Conservation (phyloP, 2,329 filamentous ascomycete genomes). For the Chaetoscypha palmicola region DNA sequence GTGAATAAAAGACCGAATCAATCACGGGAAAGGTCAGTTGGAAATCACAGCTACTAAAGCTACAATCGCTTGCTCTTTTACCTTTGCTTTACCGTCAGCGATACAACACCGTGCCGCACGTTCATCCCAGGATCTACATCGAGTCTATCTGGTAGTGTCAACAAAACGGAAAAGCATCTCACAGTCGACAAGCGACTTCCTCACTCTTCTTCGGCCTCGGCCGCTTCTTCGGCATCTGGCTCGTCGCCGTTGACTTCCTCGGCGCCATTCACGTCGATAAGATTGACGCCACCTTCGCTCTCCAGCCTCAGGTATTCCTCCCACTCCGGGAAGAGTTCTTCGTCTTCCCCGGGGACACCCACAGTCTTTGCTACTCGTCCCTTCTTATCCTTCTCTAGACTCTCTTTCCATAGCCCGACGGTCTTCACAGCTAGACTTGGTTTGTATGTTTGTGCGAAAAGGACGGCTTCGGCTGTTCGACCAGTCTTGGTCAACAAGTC, state of each 20-base stretch:
- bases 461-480: constrained; percentile 74
- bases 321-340: constrained; percentile 94
- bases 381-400: constrained; percentile 78
- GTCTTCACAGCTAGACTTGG: constrained; percentile 65
- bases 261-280: constrained; percentile 27
- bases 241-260: constrained; percentile 18
- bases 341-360: constrained; percentile 73
- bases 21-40: no score
- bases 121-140: no score
- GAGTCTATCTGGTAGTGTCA: no score
- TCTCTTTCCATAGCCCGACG: constrained; percentile 74
- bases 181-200: no score
- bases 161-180: no score
- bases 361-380: constrained; percentile 76
- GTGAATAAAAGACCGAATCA: no score
- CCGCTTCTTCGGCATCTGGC: constrained; percentile 20
- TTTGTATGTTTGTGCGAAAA: constrained; percentile 95
- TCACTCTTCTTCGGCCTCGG: constrained; percentile 13
- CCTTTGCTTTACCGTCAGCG: no score
- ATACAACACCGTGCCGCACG: no score
- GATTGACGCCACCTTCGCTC: constrained; percentile 48
- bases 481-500: constrained; percentile 73
- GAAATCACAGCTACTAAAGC: no score
- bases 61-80: no score
- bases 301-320: constrained; percentile 82